Percentiles rank a stretch among this genome's conserved stretches.
phyloP scores from a whole-genome alignment of 2,329 filamentous ascomycete species.

The Elsinoe batatas region DNA sequence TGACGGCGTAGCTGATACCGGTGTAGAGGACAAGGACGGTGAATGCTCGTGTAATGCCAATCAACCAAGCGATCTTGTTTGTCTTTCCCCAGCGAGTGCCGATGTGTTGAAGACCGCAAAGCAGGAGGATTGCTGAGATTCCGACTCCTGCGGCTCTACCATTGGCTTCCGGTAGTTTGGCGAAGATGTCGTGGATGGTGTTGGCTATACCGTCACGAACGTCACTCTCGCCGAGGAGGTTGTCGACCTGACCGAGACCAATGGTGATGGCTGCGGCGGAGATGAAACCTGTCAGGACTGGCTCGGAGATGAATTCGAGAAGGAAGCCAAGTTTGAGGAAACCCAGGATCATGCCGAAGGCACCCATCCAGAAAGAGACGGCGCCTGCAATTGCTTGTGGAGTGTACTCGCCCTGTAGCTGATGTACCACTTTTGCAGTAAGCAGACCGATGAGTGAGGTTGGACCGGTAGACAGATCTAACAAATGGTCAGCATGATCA shows the following conservation, averaged over 20 bases:
- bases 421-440: slow-evolving; percentile 51
- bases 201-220: slow-evolving; percentile 44
- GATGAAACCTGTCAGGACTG: slow-evolving; percentile 56
- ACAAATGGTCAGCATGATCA: slow-evolving; percentile 11
- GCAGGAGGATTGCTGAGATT: slow-evolving; percentile 46
- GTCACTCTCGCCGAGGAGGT: slow-evolving; percentile 46
- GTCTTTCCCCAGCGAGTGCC: slow-evolving; percentile 51
- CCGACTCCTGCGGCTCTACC: slow-evolving; percentile 51
- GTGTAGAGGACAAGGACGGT: slow-evolving; percentile 53
- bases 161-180: slow-evolving; percentile 46
- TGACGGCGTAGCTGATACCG: slow-evolving; percentile 53
- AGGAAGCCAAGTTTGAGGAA: slow-evolving; percentile 55
- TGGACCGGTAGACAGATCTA: slow-evolving; percentile 53
- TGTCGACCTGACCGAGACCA: slow-evolving; percentile 50
- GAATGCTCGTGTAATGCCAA: slow-evolving; percentile 52
- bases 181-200: slow-evolving; percentile 51
- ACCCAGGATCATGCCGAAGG: slow-evolving; percentile 50
- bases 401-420: slow-evolving; percentile 41
- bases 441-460: slow-evolving; percentile 56
- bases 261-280: slow-evolving; percentile 57
- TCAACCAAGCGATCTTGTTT: slow-evolving; percentile 48
- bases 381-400: slow-evolving; percentile 50
- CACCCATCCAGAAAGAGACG: slow-evolving; percentile 53
- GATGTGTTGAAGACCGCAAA: slow-evolving; percentile 47
- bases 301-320: slow-evolving; percentile 56